Conservation (phyloP, 2,329 filamentous ascomycete genomes). For the Boeremia lycopersici region DNA sequence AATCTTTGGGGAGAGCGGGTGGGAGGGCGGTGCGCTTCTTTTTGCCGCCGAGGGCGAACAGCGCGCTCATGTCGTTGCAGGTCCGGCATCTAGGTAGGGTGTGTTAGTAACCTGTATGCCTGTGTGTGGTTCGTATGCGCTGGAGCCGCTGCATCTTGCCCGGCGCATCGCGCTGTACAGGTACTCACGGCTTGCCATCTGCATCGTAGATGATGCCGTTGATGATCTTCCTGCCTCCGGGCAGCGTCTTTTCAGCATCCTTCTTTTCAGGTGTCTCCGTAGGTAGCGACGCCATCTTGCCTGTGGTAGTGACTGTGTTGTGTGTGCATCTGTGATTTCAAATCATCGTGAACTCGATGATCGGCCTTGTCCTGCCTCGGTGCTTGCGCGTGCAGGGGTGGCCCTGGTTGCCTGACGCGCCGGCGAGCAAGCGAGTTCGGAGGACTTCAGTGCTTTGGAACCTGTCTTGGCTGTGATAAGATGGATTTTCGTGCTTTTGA, state of each 20-base stretch:
- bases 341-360: conserved; percentile 19
- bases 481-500: background rate
- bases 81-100: conserved; percentile 65
- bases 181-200: conserved; percentile 81
- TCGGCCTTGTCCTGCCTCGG: conserved; percentile 20
- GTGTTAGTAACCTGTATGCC: conserved; percentile 1
- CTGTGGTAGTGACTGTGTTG: conserved; percentile 1
- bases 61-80: conserved; percentile 67
- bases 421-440: conserved; percentile 6
- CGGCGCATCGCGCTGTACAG: conserved; percentile 22
- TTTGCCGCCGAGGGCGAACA: conserved; percentile 56
- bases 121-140: background rate
- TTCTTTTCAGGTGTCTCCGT: conserved; percentile 33
- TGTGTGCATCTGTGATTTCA: conserved; percentile 21
- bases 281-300: conserved; percentile 31
- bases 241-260: conserved; percentile 31
- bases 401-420: conserved; percentile 11
- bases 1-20: conserved; percentile 64
- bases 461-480: conserved; percentile 8
- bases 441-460: conserved; percentile 6
- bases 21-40: conserved; percentile 11
- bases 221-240: conserved; percentile 61
- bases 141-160: background rate
- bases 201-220: conserved; percentile 77
- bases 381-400: conserved; percentile 16